Conservation (phyloP, 306 rosid genomes). For the Cucurbita pepo region DNA sequence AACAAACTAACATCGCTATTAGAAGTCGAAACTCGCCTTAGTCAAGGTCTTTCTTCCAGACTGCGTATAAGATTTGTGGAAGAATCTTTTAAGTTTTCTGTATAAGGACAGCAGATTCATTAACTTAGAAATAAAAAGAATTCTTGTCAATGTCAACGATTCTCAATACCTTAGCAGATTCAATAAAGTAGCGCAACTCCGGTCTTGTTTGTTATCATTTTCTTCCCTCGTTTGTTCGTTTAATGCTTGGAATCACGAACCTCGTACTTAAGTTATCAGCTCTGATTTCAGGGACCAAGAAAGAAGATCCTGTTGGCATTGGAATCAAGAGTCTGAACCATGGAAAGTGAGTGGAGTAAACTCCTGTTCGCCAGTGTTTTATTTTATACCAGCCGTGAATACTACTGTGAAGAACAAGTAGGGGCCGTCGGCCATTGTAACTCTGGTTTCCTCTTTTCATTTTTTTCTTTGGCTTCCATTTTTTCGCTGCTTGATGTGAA, state of each 20-base stretch:
- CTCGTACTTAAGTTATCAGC: background rate
- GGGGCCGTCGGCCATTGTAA: background rate
- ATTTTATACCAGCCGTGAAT: background rate
- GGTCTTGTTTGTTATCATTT: background rate
- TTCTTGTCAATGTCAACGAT: background rate
- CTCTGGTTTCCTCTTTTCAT: background rate
- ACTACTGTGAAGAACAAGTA: background rate
- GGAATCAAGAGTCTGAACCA: slow-evolving; percentile 57
- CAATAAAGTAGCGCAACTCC: background rate
- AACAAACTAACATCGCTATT: background rate
- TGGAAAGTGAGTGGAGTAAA: slow-evolving; percentile 3
- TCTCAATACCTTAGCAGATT: background rate
- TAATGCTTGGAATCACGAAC: background rate
- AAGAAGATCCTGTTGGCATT: slow-evolving; percentile 87
- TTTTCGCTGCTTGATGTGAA: background rate
- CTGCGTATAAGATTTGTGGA: background rate
- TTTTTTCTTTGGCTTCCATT: background rate
- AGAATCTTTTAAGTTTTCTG: background rate
- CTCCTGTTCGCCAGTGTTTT: background rate
- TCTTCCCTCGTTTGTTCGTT: background rate
- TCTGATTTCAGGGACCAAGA: slow-evolving; percentile 79
- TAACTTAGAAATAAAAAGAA: background rate
- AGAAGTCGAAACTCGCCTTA: background rate
- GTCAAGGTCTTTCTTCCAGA: background rate
- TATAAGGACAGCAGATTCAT: background rate